Evolutionary conservation across 805 yeast species (phyloP), one percentile per base, ranked within the genome.

Genomic region (Cyberlindnera americana): DNA sequence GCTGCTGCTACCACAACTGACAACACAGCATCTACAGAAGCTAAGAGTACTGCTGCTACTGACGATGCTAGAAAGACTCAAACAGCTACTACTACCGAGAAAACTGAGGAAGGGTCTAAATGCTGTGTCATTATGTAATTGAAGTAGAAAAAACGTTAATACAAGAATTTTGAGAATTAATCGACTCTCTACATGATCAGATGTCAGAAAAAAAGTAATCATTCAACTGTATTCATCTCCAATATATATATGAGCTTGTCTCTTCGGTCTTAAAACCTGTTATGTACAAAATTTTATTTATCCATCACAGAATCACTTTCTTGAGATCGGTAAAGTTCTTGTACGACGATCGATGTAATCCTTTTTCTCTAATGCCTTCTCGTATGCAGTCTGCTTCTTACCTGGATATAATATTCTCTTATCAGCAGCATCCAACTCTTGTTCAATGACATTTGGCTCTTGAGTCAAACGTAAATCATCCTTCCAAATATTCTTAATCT

Each of bases 401-500:
- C 89, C 89, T 3, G 95, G 95, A 58, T 85, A 87, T 24, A 86
- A 49, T 27, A 87, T 63, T 38, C 73, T 69, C 56, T 75, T 77
- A 61, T 85, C 95, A 15, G 72, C 59, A 15, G 78, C 73, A 49
- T 79, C 77, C 33, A 71, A 44, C 14, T 53, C 55, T 32, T 59
- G 68, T 48, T 54, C 46, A 18, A 38, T 17, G 6, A 36, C 45
- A 19, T 47, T 50, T 29, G 49, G 51, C 32, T 43, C 44, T 47
- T 56, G 40, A 41, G 49, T 46, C 48, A 53, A 46, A 13, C 58
- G 54, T 35, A 59, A 53, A 15, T 70, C 69, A 5, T 56, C 50
- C 51, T 77, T 82, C 86, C 96, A 87, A 31, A 83, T 69, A 41
- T 74, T 69, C 60, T 78, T 81, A 56, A 93, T 83, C 59, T 89